Evolutionary conservation across 176 grass and related monocot species (phyloP).

Genomic region (Aechmea fasciata): DNA sequence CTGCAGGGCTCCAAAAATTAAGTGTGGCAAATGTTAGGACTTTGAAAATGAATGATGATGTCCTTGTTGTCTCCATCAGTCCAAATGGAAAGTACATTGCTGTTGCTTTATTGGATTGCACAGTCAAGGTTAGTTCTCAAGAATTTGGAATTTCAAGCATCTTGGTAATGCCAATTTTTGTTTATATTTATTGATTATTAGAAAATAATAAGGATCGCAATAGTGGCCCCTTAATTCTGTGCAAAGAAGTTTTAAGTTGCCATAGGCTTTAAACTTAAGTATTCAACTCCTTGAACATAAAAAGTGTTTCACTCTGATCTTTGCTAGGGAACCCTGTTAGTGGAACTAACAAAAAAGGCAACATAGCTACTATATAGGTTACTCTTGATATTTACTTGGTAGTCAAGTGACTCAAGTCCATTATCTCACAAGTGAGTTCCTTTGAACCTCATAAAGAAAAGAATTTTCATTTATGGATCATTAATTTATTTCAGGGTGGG

Average conservation of each 20-base stretch:
- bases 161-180: background rate
- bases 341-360: too few species aligned
- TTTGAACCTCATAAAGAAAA: too few species aligned
- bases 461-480: too few species aligned
- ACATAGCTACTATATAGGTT: too few species aligned
- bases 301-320: background rate
- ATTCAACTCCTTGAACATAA: too few species aligned
- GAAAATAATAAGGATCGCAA: background rate
- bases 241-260: too few species aligned
- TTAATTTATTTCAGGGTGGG: too few species aligned
- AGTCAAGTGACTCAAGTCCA: too few species aligned
- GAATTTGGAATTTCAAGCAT: background rate
- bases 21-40: constrained; percentile 77
- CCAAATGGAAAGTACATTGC: constrained; percentile 79
- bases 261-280: too few species aligned
- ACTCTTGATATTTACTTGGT: too few species aligned
- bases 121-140: constrained; percentile 58
- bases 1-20: constrained; percentile 68
- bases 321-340: background rate
- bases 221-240: too few species aligned
- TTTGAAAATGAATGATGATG: constrained; percentile 94
- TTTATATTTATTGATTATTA: background rate
- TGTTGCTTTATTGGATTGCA: constrained; percentile 81
- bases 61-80: constrained; percentile 59
- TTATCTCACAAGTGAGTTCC: too few species aligned